Evolutionary conservation across 2,329 filamentous ascomycete genomes (phyloP), one percentile per base, ranked within the genome.

Genomic region (Nakataea oryzae): DNA sequence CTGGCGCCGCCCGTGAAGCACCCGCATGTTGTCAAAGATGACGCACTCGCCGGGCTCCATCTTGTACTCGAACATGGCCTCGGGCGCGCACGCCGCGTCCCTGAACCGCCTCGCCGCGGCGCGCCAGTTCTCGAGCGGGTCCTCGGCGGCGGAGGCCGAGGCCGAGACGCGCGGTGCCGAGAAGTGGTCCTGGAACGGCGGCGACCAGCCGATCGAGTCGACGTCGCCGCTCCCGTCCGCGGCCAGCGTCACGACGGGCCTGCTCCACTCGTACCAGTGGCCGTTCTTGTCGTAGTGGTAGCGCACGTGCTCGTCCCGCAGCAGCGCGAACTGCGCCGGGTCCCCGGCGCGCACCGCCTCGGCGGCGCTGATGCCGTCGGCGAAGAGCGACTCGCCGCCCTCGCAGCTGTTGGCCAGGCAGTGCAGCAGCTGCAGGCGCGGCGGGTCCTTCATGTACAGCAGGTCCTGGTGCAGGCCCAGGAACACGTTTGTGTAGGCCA

Each of bases 381-480:
- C 86, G 75, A 97, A 99, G 61, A 96, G 80, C 1, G 91, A 96
- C 69, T 91, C 88, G 58, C 93, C 95, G 24, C 93, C 93, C 0
- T 81, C 76, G 67, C 86, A 88, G 1, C 86, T 88, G 69, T 96
- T 96, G 65, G 89, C 83, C 55, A 97, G 80, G 70, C 92, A 97
- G 75, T 97, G 95, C 4, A 97, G 84, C 28, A 97, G 78, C 74
- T 99, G 93, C 60, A 95, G 84, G 34, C 87, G 86, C 0, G 93
- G 93, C 3, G 90, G 86, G 60, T 90, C 84, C 17, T 82, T 77
- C 74, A 95, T 88, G 75, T 97, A 97, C 62, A 97, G 81, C 54
- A 97, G 81, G 72, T 97, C 95, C 84, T 96, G 95, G 76, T 99
- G 95, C 58, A 97, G 86, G 21, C 90, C 90, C 1, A 97, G 85